Evolutionary conservation across 192 early-diverging fungal species (phyloP), one percentile per base, ranked within the genome.

Genomic region (Podila verticillata): DNA sequence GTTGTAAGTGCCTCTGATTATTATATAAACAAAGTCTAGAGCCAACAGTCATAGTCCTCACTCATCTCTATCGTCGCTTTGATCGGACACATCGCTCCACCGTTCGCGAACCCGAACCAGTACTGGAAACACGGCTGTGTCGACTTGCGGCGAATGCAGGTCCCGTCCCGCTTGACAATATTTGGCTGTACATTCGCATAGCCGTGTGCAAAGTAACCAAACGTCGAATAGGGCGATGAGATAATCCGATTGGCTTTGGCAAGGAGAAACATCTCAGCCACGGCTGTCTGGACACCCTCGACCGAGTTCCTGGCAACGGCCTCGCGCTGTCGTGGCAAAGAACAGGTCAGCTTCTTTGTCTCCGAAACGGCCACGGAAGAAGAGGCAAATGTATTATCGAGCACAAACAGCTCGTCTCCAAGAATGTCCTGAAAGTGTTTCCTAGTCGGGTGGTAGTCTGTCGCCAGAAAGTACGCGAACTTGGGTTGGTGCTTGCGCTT

Each of bases 31-130:
- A 36, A 7, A 0, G 17, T 17, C 39, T 44, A 80, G 57, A 80
- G 61, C 75, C 75, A 80, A 60, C 75, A 80, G 32, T 80, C 75
- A 26, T 80, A 80, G 68, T 80, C 75, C 65, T 80, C 75, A n/a
- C 61, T 59, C 75, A 80, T 80, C 59, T 80, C 75, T 20, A 80
- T 32, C 7, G 75, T 80, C 9, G 75, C 44, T 26, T 29, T 57
- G 63, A 80, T 65, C 15, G 26, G 15, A 12, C 75, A 80, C 5
- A 44, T 35, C 2, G 75, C 70, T 1, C 75, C 75, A 3, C 75
- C 75, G 36, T 80, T 80, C 31, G 75, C 75, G 47, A 80, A 80
- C 28, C 75, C 75, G 28, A 80, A 80, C 75, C 75, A 80, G 28
- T 80, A 80, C 47, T 80, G 75, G 65, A 80, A 80, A 22, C 75